Evolutionary conservation across 768 basidiomycete species (phyloP).

Genomic region (Suillus tomentosus): DNA sequence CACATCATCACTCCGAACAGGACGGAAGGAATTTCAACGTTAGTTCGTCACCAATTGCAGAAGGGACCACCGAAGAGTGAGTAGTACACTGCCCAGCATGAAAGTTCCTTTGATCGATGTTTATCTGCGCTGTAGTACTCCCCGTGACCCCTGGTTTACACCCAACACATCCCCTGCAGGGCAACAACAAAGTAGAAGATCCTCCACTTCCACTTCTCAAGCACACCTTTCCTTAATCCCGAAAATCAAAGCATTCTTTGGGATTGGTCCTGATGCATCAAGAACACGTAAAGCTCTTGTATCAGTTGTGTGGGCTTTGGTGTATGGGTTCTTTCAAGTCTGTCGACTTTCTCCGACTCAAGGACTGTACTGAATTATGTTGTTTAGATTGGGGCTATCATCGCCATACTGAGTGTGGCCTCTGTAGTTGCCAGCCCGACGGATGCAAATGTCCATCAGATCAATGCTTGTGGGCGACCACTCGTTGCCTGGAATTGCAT

Average conservation of each 20-base stretch:
- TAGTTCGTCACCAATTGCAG: neutral
- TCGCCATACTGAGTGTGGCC: conserved; percentile 50
- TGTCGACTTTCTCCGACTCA: conserved; percentile 17
- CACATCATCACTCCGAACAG: conserved; percentile 30
- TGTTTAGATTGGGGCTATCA: conserved; percentile 51
- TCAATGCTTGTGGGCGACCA: conserved; percentile 63
- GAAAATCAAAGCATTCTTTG: conserved; percentile 43
- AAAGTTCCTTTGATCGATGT: conserved; percentile 1
- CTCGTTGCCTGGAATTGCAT: conserved; percentile 68
- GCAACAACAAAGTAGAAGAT: conserved; percentile 4
- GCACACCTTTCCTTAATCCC: conserved; percentile 22
- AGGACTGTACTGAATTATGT: conserved; percentile 16
- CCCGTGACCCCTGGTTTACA: neutral
- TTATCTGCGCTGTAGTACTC: neutral
- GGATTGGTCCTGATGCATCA: conserved; percentile 54
- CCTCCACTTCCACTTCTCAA: conserved; percentile 2
- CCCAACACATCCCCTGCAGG: neutral
- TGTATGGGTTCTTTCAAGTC: conserved; percentile 58
- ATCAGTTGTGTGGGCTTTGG: conserved; percentile 51
- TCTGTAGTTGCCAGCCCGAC: conserved; percentile 50
- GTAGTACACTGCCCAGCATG: neutral
- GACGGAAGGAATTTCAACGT: conserved; percentile 22
- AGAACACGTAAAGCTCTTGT: conserved; percentile 54
- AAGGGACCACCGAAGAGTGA: conserved; percentile 10
- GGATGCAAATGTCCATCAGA: conserved; percentile 47